These are phyloP conservation scores for Colletotrichum tropicale DNA, from an alignment of 2,329 filamentous ascomycete species.

Conservation along the genomic window DNA sequence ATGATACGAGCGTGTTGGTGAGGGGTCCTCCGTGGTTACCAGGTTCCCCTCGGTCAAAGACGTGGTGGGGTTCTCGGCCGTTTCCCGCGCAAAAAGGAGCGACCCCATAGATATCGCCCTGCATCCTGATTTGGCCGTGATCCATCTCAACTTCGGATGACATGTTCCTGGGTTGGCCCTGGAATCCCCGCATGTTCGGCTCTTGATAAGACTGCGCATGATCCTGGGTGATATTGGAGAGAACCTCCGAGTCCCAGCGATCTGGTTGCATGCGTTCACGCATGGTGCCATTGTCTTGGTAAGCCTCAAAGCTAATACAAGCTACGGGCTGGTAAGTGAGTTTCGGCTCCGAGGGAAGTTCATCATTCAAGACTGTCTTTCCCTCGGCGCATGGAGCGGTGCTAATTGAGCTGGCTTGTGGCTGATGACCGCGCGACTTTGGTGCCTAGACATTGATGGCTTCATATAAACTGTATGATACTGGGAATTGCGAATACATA, in stretches of 20 bases:
- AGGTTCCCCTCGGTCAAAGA: not conserved
- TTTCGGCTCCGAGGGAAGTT: not conserved
- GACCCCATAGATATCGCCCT: not conserved
- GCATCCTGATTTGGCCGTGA: not conserved
- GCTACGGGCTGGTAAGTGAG: not conserved
- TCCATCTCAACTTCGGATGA: not conserved
- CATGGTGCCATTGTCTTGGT: not conserved
- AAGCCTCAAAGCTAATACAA: not conserved
- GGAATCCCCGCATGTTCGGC: not conserved
- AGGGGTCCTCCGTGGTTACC: not conserved
- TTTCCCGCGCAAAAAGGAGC: constrained; percentile 5
- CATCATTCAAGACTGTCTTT: accelerated
- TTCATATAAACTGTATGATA: too few species aligned
- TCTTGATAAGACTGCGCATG: not conserved
- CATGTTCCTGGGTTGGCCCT: not conserved
- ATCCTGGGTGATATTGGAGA: not conserved
- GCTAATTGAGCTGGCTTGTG: not conserved
- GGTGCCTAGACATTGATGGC: too few species aligned
- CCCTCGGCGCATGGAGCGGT: not conserved
- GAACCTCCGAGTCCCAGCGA: not conserved
- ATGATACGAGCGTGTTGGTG: not conserved
- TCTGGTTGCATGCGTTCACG: not conserved
- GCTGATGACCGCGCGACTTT: not conserved
- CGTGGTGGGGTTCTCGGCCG: not conserved
- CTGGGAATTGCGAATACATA: too few species aligned